Conservation (phyloP, 2,329 filamentous ascomycete species). For the Bertia moriformis region DNA sequence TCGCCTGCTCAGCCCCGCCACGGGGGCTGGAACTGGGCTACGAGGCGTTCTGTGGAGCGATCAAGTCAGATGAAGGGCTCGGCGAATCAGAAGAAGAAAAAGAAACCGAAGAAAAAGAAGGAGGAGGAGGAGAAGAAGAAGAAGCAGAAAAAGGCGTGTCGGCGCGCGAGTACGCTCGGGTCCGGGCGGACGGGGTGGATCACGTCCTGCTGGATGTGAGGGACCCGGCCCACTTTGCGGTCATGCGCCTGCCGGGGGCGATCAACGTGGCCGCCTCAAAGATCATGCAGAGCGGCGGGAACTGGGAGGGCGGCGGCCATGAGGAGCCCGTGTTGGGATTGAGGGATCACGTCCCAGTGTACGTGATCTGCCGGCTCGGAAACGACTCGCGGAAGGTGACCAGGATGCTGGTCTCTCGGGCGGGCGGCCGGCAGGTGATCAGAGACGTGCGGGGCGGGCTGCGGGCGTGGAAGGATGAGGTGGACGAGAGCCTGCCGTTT, state of each 20-base stretch:
- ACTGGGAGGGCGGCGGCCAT: constrained; percentile 8
- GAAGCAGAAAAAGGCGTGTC: constrained; percentile 7
- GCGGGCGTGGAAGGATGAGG: constrained; percentile 54
- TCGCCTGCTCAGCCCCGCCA: not conserved
- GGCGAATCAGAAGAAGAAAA: not conserved
- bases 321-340: constrained; percentile 5
- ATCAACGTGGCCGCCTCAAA: constrained; percentile 60
- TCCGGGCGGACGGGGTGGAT: constrained; percentile 3
- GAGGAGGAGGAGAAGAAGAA: constrained; percentile 5
- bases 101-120: constrained; percentile 9
- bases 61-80: not conserved
- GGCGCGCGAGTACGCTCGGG: constrained; percentile 1
- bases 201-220: constrained; percentile 69
- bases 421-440: constrained; percentile 42
- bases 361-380: constrained; percentile 59
- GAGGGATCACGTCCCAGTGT: constrained; percentile 39
- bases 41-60: no score
- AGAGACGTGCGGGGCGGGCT: constrained; percentile 64
- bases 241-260: constrained; percentile 62
- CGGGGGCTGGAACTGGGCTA: no score
- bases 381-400: constrained; percentile 66
- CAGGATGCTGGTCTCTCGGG: constrained; percentile 42
- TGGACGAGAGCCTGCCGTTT: constrained; percentile 45
- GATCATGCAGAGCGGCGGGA: constrained; percentile 16
- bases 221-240: constrained; percentile 69